These are phyloP conservation scores for Sphagnum tenellum DNA, from an alignment of 225 moss, liverwort and hornwort genomes.

Conservation along the genomic window DNA sequence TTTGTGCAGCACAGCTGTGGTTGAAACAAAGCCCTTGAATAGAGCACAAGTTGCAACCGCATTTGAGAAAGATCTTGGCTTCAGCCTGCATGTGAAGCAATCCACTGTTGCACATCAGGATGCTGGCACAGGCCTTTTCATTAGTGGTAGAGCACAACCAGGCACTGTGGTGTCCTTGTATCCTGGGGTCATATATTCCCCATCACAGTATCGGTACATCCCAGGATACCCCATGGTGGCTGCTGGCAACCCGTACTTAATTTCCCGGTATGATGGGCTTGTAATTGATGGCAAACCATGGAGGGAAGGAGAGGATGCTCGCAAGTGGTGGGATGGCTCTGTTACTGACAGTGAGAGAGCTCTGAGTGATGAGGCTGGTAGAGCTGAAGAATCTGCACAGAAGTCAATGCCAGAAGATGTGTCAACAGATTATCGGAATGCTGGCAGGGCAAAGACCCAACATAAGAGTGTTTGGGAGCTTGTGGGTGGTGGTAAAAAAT, in stretches of 20 bases:
- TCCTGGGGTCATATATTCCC: constrained; percentile 83
- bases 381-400: not conserved
- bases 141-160: constrained; percentile 60
- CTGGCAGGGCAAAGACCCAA: constrained; percentile 5
- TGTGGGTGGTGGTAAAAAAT: constrained; percentile 42
- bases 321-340: constrained; percentile 86
- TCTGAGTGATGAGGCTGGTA: not conserved
- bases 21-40: constrained; percentile 35
- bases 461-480: constrained; percentile 45
- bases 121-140: constrained; percentile 68
- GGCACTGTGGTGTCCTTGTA: constrained; percentile 83
- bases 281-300: constrained; percentile 84
- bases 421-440: not conserved
- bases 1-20: constrained; percentile 51
- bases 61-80: constrained; percentile 27
- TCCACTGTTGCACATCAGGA: constrained; percentile 43
- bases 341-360: constrained; percentile 8
- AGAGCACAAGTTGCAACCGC: constrained; percentile 28
- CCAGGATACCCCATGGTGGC: constrained; percentile 90
- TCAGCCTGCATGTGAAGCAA: constrained; percentile 27
- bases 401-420: not conserved
- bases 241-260: constrained; percentile 60
- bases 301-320: constrained; percentile 67
- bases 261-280: constrained; percentile 85
- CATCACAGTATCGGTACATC: constrained; percentile 87